Evolutionary conservation across 2,329 filamentous ascomycete genomes (phyloP), one percentile per base, ranked within the genome.

Genomic region (Tolypocladium tropicale): DNA sequence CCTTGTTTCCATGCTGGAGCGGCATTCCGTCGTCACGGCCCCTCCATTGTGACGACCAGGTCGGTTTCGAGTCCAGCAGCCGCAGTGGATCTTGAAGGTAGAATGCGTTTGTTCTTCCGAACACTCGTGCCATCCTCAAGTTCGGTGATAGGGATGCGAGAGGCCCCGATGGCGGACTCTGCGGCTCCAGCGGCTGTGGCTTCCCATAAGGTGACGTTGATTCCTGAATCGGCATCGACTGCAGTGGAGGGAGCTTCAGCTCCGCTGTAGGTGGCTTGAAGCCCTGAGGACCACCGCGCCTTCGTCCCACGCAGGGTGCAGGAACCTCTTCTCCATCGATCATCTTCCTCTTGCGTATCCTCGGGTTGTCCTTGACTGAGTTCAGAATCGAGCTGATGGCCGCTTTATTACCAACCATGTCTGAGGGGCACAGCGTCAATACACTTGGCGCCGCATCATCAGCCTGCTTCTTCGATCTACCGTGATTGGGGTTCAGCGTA

Each of bases 341-440:
- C 60, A 67, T 71, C 62, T 78, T 79, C 16, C 73, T 72, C 63
- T 76, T 79, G 57, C 78, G 71, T 41, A 72, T 68, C 25, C 77
- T 72, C 6, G 72, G 73, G 41, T 77, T 74, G 11, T 69, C 68
- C 63, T 82, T 82, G 57, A 82, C 78, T 1, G 77, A 75, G 10
- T 74, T 71, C 4, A 76, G 66, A n/a, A 82, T 81, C 4, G 79
- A 80, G 57, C 66, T 74, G 49, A 59, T 57, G 33, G 52, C 48
- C 12, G 56, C 33, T 36, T 55, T 49, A 16, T 49, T 33, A 23
- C 56, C 56, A 41, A 48, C 55, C 10, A 25, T 53, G 6, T 49
- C 36, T 23, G 58, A 43, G 37, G 55, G 59, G 4, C 60, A 51
- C 2, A 59, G 60, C n/a, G 32, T 50, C 32, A 50, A 14, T 18